Conservation (phyloP, 2,329 filamentous ascomycete species). For the Fusarium tupiense region DNA sequence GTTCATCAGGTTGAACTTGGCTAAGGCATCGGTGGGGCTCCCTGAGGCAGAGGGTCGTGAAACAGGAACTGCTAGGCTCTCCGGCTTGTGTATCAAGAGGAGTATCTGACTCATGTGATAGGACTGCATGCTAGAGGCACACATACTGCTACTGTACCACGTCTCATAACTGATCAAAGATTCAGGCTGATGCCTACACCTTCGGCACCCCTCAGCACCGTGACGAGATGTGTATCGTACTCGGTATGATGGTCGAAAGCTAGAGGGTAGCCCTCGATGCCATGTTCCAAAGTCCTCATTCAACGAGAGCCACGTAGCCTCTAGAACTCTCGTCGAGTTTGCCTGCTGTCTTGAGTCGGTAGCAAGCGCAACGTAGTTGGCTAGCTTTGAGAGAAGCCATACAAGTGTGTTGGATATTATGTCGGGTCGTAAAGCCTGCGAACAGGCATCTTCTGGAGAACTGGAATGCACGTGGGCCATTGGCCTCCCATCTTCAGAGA, state of each 20-base stretch:
- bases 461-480: not conserved
- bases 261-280: not conserved
- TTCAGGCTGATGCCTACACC: not conserved
- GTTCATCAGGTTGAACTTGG: not conserved
- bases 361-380: not conserved
- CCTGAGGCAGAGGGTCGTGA: not conserved
- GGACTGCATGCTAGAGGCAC: not conserved
- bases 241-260: not conserved
- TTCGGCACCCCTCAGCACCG: accelerated
- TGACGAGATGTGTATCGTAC: not conserved
- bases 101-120: not conserved
- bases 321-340: not conserved
- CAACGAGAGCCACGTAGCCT: not conserved
- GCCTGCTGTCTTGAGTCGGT: not conserved
- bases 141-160: not conserved
- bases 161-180: not conserved
- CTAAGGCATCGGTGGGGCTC: not conserved
- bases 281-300: not conserved
- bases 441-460: not conserved
- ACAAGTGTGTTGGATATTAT: not conserved
- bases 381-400: not conserved
- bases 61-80: too few species aligned
- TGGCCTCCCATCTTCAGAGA: not conserved
- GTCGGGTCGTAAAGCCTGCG: not conserved
- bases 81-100: not conserved